Evolutionary conservation across 495 filamentous ascomycete genomes (phyloP), one percentile per base, ranked within the genome.

Genomic region (Mycothermus thermophilus): DNA sequence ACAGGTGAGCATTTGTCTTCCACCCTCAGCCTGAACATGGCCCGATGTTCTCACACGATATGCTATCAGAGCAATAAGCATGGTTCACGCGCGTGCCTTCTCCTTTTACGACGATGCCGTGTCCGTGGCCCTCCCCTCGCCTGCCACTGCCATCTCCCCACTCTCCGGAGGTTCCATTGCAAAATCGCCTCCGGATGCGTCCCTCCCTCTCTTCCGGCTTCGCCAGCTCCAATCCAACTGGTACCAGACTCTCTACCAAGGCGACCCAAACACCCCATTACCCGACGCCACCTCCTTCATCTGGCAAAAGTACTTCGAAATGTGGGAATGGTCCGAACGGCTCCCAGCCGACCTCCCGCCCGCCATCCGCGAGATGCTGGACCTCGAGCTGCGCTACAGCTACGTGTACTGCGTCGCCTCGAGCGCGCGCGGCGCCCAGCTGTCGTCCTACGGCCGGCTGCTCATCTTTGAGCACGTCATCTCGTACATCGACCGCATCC

Each of bases 81-180:
- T 87, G 59, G 79, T 83, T 11, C 69, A 85, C 32, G 74, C 77
- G 19, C 68, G 83, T 26, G 75, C 81, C 0, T 93, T 93, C 52
- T 92, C 88, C 4, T 90, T 96, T 51, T 84, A 82, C 1, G 88
- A 96, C 51, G 82, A 81, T 25, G 80, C 84, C n/a, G 69, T 77
- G 2, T 75, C 77, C 41, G 83, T 92, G 24, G 66, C 59, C 8
- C 60, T 80, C 42, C 58, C 66, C 7, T 48, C 56, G 40, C 52
- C 43, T 14, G 51, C 35, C 25, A 55, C 46, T 3, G 51, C 51
- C 27, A 48, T 39, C 47, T 62, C 35, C 29, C 59, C 46, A 56
- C 52, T 42, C 22, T 51, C 48, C 1, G 47, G 49, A 19, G 63
- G 52, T 2, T 49, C 61, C 57, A 46, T 72, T 57, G 54, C 62